Conservation (phyloP, 1,284 basidiomycete genomes). For the Exobasidium cylindrosporum region DNA sequence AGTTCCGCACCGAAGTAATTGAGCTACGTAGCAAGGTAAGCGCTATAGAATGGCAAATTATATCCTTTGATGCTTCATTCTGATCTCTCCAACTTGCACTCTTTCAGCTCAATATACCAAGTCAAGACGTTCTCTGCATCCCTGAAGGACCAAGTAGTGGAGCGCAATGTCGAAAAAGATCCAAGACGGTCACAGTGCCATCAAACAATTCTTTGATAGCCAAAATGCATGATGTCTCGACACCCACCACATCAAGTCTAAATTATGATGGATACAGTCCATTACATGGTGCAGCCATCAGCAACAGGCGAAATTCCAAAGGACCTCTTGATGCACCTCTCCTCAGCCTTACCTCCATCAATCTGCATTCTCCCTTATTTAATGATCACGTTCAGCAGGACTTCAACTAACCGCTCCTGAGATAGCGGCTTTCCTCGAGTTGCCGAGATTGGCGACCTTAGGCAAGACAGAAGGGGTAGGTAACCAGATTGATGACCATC, state of each 20-base stretch:
- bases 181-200: background rate
- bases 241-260: background rate
- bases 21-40: background rate
- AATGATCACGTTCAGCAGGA: background rate
- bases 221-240: background rate
- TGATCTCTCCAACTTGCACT: too few relatives aligned
- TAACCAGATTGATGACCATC: too few relatives aligned
- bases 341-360: background rate
- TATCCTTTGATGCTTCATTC: too few relatives aligned
- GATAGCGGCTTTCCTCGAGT: too few relatives aligned
- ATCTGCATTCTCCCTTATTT: background rate
- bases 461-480: too few relatives aligned
- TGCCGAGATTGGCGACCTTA: too few relatives aligned
- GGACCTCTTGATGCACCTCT: background rate
- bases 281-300: background rate
- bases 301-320: background rate
- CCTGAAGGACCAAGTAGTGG: background rate
- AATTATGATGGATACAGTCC: background rate
- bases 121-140: background rate
- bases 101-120: background rate
- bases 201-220: background rate
- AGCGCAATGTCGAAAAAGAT: background rate
- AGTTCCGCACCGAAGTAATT: slow-evolving; percentile 6
- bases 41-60: too few relatives aligned
- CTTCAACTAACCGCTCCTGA: too few relatives aligned